Conservation (phyloP, 2,329 filamentous ascomycete genomes). For the Parastagonospora avenae region DNA sequence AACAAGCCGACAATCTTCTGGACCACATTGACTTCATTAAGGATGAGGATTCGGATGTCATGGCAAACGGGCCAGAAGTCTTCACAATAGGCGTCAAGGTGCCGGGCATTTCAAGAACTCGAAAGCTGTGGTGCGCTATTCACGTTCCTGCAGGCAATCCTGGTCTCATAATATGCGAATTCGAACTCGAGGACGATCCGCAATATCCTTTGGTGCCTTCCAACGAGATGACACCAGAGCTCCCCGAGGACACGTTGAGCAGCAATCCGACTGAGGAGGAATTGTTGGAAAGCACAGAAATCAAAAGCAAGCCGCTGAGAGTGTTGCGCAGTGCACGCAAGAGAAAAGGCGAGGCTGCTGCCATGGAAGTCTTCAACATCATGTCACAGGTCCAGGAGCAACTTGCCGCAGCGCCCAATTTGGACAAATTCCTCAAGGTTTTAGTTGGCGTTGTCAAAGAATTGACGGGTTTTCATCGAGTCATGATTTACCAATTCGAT, state of each 20-base stretch:
- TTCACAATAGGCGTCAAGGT: constrained; percentile 77
- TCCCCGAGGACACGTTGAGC: constrained; percentile 74
- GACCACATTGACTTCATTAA: constrained; percentile 89
- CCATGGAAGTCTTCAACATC: constrained; percentile 90
- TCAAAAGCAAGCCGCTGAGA: constrained; percentile 76
- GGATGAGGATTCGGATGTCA: constrained; percentile 78
- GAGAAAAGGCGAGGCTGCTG: constrained; percentile 75
- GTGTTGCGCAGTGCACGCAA: constrained; percentile 77
- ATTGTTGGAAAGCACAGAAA: constrained; percentile 74
- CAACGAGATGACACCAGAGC: constrained; percentile 63
- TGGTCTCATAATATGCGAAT: constrained; percentile 78
- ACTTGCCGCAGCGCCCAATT: constrained; percentile 70
- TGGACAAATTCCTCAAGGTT: constrained; percentile 78
- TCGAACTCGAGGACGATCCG: constrained; percentile 81
- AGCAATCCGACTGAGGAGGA: constrained; percentile 76
- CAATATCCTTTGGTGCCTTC: constrained; percentile 69
- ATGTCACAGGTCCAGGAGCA: constrained; percentile 93
- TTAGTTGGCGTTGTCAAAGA: constrained; percentile 87
- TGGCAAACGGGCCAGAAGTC: constrained; percentile 79
- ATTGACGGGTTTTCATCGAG: constrained; percentile 85
- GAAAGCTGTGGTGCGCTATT: constrained; percentile 86
- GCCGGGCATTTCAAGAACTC: constrained; percentile 56
- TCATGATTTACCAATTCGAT: constrained; percentile 94
- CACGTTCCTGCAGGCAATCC: constrained; percentile 73
- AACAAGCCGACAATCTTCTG: constrained; percentile 80